phyloP scores from a whole-genome alignment of 306 rosid genomes.

The Corylus americana region DNA sequence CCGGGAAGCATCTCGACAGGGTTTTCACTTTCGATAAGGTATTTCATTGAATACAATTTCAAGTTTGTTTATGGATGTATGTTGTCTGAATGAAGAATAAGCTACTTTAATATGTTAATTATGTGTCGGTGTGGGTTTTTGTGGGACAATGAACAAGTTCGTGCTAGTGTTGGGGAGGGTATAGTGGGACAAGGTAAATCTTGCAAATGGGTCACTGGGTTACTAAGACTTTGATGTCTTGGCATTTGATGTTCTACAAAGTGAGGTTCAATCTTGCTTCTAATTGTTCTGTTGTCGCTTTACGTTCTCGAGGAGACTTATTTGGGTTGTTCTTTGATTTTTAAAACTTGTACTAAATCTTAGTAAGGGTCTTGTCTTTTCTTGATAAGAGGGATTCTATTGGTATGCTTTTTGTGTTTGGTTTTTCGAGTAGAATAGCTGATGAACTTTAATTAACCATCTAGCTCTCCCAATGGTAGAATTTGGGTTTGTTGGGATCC shows the following conservation, averaged over 20 bases:
- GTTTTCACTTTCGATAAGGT: constrained; percentile 95
- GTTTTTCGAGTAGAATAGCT: not conserved
- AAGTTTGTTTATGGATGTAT: too few relatives aligned
- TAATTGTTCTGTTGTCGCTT: not conserved
- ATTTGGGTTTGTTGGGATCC: too few relatives aligned
- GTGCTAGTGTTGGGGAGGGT: not conserved
- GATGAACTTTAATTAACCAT: not conserved
- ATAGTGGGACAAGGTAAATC: not conserved
- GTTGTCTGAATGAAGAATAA: not conserved
- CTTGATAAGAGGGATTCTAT: not conserved
- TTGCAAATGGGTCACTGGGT: not conserved
- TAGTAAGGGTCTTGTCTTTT: not conserved
- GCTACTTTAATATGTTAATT: not conserved
- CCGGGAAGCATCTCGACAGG: constrained; percentile 87
- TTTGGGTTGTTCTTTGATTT: not conserved
- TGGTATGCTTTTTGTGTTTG: not conserved
- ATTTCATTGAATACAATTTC: not conserved
- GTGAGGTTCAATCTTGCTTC: not conserved
- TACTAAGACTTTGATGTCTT: too few relatives aligned
- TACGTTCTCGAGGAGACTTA: not conserved
- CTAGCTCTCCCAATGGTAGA: too few relatives aligned
- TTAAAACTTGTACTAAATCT: not conserved
- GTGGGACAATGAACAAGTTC: not conserved
- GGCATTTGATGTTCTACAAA: not conserved
- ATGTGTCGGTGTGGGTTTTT: not conserved